phyloP scores from a whole-genome alignment of 148 eudicot genomes.

The Cornus florida region DNA sequence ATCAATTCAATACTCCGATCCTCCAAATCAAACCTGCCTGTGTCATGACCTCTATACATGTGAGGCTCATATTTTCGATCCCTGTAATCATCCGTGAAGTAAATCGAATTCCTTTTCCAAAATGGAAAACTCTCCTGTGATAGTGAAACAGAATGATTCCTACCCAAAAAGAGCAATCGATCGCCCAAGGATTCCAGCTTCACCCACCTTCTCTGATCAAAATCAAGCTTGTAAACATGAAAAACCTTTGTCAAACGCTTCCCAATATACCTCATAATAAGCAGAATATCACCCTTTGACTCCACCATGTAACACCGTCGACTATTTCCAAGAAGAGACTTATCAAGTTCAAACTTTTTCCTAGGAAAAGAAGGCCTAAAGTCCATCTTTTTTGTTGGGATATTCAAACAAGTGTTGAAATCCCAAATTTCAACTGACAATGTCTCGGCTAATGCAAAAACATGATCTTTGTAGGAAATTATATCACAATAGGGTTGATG shows the following conservation, averaged over 20 bases:
- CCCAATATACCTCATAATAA: conserved; percentile 5
- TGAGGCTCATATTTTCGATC: no score
- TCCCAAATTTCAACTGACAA: conserved; percentile 18
- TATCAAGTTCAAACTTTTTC: background rate
- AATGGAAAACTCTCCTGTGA: background rate
- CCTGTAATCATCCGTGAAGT: conserved; percentile 2
- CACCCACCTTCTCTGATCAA: background rate
- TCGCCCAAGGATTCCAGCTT: background rate
- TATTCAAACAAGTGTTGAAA: background rate
- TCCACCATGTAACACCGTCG: conserved; percentile 9
- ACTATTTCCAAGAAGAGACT: no score
- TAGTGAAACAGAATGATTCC: background rate
- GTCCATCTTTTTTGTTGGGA: background rate
- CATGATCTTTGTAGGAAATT: background rate
- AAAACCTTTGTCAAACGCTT: conserved; percentile 1
- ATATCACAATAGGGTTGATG: conserved; percentile 1
- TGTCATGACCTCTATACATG: background rate
- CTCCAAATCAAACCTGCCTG: background rate
- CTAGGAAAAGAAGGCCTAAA: background rate
- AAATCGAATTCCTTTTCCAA: conserved; percentile 6
- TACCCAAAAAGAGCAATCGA: conserved; percentile 7
- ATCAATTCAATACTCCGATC: background rate
- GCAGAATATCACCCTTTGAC: conserved; percentile 1
- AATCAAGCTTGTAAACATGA: conserved; percentile 8
- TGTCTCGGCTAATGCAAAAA: background rate